phyloP scores from a whole-genome alignment of 2,329 filamentous ascomycete species.

The Aspergillus fumigatus region DNA sequence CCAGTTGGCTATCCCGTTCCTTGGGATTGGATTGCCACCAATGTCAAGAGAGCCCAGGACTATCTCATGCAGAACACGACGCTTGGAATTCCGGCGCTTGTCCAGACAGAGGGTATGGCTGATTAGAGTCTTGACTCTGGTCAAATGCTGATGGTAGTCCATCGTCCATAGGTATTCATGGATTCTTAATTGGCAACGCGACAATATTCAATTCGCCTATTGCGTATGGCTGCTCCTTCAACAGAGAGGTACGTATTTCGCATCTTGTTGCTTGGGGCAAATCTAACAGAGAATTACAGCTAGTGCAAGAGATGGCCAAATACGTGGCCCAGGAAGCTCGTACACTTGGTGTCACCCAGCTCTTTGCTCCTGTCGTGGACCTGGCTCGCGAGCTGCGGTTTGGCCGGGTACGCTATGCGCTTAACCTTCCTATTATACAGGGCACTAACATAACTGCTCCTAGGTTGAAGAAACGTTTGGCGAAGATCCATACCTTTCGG shows the following conservation, averaged over 20 bases:
- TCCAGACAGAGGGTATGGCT: slow-evolving; percentile 61
- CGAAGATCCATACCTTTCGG: slow-evolving; percentile 64
- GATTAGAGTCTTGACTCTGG: background rate
- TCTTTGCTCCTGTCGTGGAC: slow-evolving; percentile 68
- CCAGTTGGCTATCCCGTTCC: slow-evolving; percentile 61
- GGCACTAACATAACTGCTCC: background rate
- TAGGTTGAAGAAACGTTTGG: slow-evolving; percentile 66
- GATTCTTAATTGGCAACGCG: slow-evolving; percentile 65
- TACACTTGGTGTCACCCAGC: slow-evolving; percentile 66
- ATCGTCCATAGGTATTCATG: slow-evolving; percentile 52
- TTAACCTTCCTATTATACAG: background rate
- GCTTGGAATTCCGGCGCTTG: slow-evolving; percentile 66
- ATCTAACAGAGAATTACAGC: slow-evolving; percentile 13
- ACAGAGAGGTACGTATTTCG: slow-evolving; percentile 44
- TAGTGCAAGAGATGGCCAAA: slow-evolving; percentile 63
- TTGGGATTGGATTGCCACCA: slow-evolving; percentile 59
- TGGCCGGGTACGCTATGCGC: slow-evolving; percentile 48
- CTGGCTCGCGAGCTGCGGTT: slow-evolving; percentile 67
- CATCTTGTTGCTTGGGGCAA: background rate
- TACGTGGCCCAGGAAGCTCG: slow-evolving; percentile 62
- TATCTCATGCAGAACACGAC: slow-evolving; percentile 64
- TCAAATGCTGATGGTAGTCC: background rate
- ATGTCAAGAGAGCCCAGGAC: slow-evolving; percentile 62
- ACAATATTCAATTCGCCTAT: slow-evolving; percentile 79
- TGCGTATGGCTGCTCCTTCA: slow-evolving; percentile 66